These are phyloP conservation scores for Cnidoscolus chayamansa DNA, from an alignment of 441 rosid species.

Conservation along the genomic window DNA sequence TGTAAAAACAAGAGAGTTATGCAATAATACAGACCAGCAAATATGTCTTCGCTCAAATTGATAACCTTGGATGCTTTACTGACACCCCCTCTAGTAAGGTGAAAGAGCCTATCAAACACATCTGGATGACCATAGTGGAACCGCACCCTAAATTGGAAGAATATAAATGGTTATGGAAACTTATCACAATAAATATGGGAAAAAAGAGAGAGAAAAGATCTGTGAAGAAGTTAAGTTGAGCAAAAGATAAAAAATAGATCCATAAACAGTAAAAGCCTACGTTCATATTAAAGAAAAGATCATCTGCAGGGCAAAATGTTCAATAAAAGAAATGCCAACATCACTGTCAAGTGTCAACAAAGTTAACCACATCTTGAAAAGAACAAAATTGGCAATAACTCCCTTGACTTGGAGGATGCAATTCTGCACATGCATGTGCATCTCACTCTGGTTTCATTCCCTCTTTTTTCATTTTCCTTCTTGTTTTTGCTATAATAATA, in stretches of 20 bases:
- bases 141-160: slow-evolving; percentile 68
- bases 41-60: slow-evolving; percentile 98
- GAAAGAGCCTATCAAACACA: slow-evolving; percentile 96
- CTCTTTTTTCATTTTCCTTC: too few species aligned
- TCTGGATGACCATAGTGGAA: slow-evolving; percentile 99
- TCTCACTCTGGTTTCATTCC: too few species aligned
- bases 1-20: not conserved
- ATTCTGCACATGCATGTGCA: not conserved
- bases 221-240: not conserved
- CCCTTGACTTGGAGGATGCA: not conserved
- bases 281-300: not conserved
- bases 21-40: slow-evolving; percentile 63
- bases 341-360: too few species aligned
- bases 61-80: slow-evolving; percentile 97
- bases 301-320: not conserved
- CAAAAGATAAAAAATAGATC: not conserved
- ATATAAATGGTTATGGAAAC: slow-evolving; percentile 3
- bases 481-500: too few species aligned
- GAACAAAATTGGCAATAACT: not conserved
- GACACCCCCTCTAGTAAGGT: slow-evolving; percentile 97
- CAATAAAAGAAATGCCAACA: not conserved
- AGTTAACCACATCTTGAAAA: not conserved
- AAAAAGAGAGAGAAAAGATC: not conserved
- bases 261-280: not conserved
- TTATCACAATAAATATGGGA: not conserved